These are phyloP conservation scores for Fimicolochytrium jonesii DNA, from an alignment of 192 early-diverging fungal species.

Conservation along the genomic window DNA sequence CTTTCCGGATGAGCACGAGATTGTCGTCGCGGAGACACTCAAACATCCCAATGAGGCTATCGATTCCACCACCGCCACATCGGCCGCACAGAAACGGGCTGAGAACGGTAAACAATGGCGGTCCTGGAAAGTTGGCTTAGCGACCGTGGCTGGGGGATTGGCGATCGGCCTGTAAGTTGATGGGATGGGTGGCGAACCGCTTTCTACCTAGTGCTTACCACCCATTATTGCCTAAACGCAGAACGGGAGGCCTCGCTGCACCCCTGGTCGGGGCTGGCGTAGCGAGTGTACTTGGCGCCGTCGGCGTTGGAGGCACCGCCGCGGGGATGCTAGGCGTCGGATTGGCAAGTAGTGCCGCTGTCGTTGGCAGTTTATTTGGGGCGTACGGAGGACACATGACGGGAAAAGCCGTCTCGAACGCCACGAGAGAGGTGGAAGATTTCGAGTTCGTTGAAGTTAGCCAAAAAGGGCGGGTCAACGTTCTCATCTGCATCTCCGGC, in stretches of 20 bases:
- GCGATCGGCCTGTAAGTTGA: too few relatives aligned
- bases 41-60: conserved; percentile 31
- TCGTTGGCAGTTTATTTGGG: conserved; percentile 48
- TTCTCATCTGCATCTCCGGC: conserved; percentile 45
- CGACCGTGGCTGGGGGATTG: conserved; percentile 39
- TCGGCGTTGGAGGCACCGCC: conserved; percentile 33
- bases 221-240: too few relatives aligned
- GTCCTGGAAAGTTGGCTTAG: conserved; percentile 43
- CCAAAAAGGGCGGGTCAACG: conserved; percentile 31
- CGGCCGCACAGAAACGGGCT: conserved; percentile 13
- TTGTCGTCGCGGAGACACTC: conserved; percentile 31
- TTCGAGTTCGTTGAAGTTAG: conserved; percentile 24
- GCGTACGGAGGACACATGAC: conserved; percentile 39
- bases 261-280: conserved; percentile 51
- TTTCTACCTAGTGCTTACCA: too few relatives aligned
- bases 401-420: conserved; percentile 3
- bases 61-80: conserved; percentile 26
- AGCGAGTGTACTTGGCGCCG: conserved; percentile 32
- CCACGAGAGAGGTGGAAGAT: conserved; percentile 23
- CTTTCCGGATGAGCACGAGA: conserved; percentile 34
- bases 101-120: conserved; percentile 31
- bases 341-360: conserved; percentile 39
- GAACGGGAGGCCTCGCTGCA: conserved; percentile 51
- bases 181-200: too few relatives aligned
- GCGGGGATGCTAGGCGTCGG: conserved; percentile 40